Base-by-base conservation (phyloP, 305 asterid species). In the Petunia hybrid region DNA sequence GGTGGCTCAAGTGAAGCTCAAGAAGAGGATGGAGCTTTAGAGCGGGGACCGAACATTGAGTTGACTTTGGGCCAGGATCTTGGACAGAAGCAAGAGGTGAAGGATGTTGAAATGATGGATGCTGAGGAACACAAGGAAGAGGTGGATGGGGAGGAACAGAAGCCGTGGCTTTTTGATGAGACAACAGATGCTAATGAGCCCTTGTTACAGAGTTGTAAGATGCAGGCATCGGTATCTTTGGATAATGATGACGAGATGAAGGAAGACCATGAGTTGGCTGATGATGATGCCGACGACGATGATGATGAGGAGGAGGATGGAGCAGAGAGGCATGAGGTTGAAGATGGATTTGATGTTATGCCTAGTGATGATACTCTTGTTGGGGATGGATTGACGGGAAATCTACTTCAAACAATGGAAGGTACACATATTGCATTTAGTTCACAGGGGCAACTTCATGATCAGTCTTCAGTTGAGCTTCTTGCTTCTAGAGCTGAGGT, bases 41-140 rank as follows among this genome's bases (percentile, higher is more conserved):
- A 71, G 14, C 59, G 56, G 64, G 93, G 88, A 46, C 85, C 88
- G 5, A 92, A 88, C 85, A 85, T 92, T 57, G 91, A 93, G 87
- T 87, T 94, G 81, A 88, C 90, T 48, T 89, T 95, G 67, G 97
- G 97, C 51, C 87, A 90, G 55, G 93, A 93, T 60, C 82, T 79
- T 76, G 89, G 81, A 51, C 84, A 88, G 53, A 89, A 82, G 76
- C 88, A 84, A 60, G 90, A 68, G 43, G 78, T 46, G 43, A 84
- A 82, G 75, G 91, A 89, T 67, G 82, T 64, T 6, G 86, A 83
- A 80, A 84, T 83, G 86, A 46, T 65, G 71, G 84, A 80, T 82
- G 69, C 51, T 56, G 80, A 85, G 64, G 80, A 80, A 46, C 61
- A 14, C 40, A 43, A 65, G 60, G 88, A 83, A 62, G 84, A 80